Conservation (phyloP, 352 stramenopile species). For the Thraustotheca clavata region DNA sequence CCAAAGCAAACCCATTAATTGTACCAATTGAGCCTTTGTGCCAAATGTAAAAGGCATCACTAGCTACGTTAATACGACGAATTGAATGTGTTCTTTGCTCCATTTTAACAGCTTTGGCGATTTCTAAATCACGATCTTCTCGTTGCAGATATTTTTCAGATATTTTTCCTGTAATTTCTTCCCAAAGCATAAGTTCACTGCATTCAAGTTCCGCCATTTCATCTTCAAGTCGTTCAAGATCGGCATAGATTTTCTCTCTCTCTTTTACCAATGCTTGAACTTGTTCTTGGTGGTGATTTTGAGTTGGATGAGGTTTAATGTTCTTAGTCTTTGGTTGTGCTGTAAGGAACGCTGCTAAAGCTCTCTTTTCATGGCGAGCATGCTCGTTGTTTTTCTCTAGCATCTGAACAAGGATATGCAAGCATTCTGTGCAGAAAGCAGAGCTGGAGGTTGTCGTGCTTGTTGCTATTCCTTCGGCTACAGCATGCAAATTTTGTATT, state of each 20-base stretch:
- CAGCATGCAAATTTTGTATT: conserved; percentile 12
- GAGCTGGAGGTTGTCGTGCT: neutral
- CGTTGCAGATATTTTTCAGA: conserved; percentile 40
- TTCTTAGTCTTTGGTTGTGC: conserved; percentile 25
- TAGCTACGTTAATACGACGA: conserved; percentile 53
- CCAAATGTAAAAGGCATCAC: conserved; percentile 69
- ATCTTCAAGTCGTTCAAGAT: conserved; percentile 39
- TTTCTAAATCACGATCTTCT: conserved; percentile 45
- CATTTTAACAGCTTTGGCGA: conserved; percentile 45
- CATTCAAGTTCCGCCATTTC: conserved; percentile 37
- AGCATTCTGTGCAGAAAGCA: conserved; percentile 12
- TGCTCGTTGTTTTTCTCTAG: conserved; percentile 30
- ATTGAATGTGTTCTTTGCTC: conserved; percentile 35
- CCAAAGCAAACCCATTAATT: conserved; percentile 79
- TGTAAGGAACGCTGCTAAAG: conserved; percentile 49
- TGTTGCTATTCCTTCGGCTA: conserved; percentile 10
- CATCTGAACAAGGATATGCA: conserved; percentile 18
- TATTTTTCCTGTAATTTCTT: conserved; percentile 42
- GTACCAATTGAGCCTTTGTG: conserved; percentile 66
- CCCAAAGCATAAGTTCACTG: conserved; percentile 53
- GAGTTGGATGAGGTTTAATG: neutral
- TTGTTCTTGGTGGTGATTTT: neutral
- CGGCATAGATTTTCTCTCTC: conserved; percentile 35
- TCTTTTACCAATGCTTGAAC: conserved; percentile 66
- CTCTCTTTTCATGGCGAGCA: conserved; percentile 63